A percentile compares a stretch with the other conserved stretches of the same genome.
Evolutionary conservation across 768 basidiomycete species (phyloP).

Genomic region (Rhodosporidiobolus odoratus): DNA sequence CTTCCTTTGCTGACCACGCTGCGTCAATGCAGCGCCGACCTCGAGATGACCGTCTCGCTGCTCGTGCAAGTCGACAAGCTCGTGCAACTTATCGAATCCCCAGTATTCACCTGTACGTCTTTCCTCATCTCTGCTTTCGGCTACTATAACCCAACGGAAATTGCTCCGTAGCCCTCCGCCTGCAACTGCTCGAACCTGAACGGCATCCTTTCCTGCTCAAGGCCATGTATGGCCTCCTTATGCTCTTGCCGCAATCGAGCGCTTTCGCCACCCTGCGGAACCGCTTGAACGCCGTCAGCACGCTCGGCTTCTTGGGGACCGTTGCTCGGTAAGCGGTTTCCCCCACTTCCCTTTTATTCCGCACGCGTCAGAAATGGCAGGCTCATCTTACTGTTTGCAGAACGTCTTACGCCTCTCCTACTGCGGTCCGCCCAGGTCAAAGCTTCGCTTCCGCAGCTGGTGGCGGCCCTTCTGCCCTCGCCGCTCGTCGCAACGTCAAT

Average conservation of each 20-base stretch:
- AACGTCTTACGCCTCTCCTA: neutral
- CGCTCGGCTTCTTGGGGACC: conserved; percentile 86
- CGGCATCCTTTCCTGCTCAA: conserved; percentile 95
- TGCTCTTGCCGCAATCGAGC: conserved; percentile 93
- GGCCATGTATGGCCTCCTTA: conserved; percentile 90
- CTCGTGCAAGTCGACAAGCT: conserved; percentile 95
- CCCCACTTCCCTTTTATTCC: neutral
- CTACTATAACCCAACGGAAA: neutral
- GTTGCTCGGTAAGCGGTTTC: conserved; percentile 52
- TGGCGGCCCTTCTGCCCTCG: conserved; percentile 31
- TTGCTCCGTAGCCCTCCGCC: conserved; percentile 52
- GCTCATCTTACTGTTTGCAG: neutral
- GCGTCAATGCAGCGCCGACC: conserved; percentile 64
- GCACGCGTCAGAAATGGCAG: neutral
- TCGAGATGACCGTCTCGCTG: conserved; percentile 91
- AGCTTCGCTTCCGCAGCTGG: neutral
- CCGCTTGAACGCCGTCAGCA: conserved; percentile 88
- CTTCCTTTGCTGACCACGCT: conserved; percentile 1
- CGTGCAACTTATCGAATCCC: conserved; percentile 94
- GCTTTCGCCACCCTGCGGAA: conserved; percentile 93
- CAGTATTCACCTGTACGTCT: conserved; percentile 87
- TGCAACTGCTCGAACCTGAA: conserved; percentile 94
- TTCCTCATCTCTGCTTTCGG: conserved; percentile 48
- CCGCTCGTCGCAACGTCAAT: conserved; percentile 49
- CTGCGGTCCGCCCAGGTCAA: neutral